Evolutionary conservation across 139 green algal genomes (phyloP), one percentile per base, ranked within the genome.

Genomic region (Parachlorella kessleri): DNA sequence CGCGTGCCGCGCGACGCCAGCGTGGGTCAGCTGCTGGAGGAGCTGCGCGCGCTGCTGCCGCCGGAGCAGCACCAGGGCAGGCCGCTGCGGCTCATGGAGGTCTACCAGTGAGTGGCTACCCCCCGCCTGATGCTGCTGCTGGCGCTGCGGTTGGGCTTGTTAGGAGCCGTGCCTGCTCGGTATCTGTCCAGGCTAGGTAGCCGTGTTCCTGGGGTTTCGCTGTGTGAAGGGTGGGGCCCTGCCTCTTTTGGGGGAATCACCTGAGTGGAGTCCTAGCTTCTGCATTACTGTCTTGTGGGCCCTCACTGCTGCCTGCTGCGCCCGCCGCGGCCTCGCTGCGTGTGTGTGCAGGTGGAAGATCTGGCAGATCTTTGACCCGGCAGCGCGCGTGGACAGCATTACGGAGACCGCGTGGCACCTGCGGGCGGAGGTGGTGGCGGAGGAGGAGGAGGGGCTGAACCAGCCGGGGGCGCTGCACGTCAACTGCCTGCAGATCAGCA

Each of bases 1-100:
- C 85, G 93, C 3, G 73, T 99, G 59, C 83, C 81, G 2, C 90
- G 86, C 68, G 89, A 95, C 7, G 84, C 68, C 40, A 83, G 36
- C 2, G 88, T 99, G 38, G 70, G 24, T 0, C 86, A 98, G 67
- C 79, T 97, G 55, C 81, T 98, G 55, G 73, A 72, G 21, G 87
- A 91, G 83, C 67, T 98, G 73, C 76, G 78, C 42, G 24, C 66
- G 70, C 75, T 87, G 66, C 79, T 94, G 40, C 78, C 81, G 33
- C 70, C 53, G 0, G 59, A 79, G 63, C 40, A 53, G 8, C 36
- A 69, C 42, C 33, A 38, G 64, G 48, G 55, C 1, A 33, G 63
- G 54, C 83, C 74, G 53, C 84, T 99, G 80, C 90, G 96, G 36
- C 79, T 99, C 64, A 70, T 99, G 75, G 93, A 98, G 81, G 68